phyloP scores from a whole-genome alignment of 108 stramenopile genomes.

The Nitzschia putrida region DNA sequence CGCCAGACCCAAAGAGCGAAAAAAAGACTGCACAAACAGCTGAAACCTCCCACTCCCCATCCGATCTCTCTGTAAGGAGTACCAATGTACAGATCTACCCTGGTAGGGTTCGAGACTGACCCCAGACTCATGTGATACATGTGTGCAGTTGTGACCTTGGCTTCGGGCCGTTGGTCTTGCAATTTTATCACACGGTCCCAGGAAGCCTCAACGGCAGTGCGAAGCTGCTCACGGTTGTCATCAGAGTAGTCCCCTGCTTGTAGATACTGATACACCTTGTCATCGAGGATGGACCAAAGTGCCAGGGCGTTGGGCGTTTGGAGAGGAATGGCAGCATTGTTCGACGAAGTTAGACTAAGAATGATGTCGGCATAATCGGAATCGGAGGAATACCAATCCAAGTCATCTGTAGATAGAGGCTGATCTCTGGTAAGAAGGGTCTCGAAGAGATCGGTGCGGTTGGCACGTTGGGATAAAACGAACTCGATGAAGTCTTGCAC shows the following conservation, averaged over 20 bases:
- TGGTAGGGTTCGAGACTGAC: not conserved
- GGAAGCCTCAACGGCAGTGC: conserved; percentile 6
- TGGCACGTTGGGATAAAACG: conserved; percentile 3
- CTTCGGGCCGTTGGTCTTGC: conserved; percentile 17
- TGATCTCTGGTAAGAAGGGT: not conserved
- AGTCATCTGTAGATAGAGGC: conserved; percentile 5
- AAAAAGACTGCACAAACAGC: conserved; percentile 18
- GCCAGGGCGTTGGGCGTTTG: conserved; percentile 28
- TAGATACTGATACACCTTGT: conserved; percentile 44
- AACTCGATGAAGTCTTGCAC: conserved; percentile 31
- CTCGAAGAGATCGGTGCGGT: no score
- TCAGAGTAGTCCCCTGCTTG: conserved; percentile 22
- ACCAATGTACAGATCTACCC: conserved; percentile 32
- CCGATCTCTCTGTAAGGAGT: conserved; percentile 9
- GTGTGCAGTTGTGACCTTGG: conserved; percentile 9
- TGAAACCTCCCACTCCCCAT: conserved; percentile 27
- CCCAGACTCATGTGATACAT: conserved; percentile 27
- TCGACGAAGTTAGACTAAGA: conserved; percentile 3
- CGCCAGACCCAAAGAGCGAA: conserved; percentile 31
- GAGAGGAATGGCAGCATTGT: conserved; percentile 27
- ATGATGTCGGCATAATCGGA: conserved; percentile 17
- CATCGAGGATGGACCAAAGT: conserved; percentile 34
- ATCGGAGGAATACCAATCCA: conserved; percentile 1
- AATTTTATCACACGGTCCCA: conserved; percentile 25
- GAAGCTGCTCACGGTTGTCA: conserved; percentile 7